A percentile compares a stretch with the other conserved stretches of the same genome.
These are phyloP conservation scores for Glycine soja DNA, from an alignment of 306 rosid species.

Conservation along the genomic window DNA sequence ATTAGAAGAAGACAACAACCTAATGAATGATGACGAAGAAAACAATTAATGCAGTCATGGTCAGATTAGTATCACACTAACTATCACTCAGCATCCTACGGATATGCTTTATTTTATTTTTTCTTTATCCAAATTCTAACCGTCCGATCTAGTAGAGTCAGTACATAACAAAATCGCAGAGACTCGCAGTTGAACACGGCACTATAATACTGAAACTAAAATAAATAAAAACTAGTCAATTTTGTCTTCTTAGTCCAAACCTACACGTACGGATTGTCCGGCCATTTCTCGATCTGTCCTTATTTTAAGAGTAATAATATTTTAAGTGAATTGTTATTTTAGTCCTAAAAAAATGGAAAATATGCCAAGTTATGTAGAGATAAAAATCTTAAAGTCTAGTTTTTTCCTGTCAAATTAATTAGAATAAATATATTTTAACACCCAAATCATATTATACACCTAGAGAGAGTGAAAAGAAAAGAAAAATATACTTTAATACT, in stretches of 20 bases:
- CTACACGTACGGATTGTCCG: conserved; percentile 42
- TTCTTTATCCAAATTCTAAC: background rate
- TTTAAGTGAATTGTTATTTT: background rate
- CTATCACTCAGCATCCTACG: background rate
- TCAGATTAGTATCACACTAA: background rate
- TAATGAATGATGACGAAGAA: background rate
- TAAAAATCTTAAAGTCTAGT: too few relatives aligned
- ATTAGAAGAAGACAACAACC: background rate
- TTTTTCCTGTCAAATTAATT: too few relatives aligned
- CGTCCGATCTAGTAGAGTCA: conserved; percentile 8
- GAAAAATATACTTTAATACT: too few relatives aligned
- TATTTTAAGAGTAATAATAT: background rate
- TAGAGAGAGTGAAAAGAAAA: too few relatives aligned
- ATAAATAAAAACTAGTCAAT: background rate
- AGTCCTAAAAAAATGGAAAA: background rate
- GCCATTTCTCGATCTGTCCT: background rate
- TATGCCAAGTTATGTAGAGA: too few relatives aligned
- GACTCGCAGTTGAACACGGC: conserved; percentile 1
- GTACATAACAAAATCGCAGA: background rate
- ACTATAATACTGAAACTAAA: background rate
- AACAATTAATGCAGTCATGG: background rate
- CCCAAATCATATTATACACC: too few relatives aligned
- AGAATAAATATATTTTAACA: too few relatives aligned
- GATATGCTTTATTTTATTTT: background rate
- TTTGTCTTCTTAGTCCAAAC: background rate